Evolutionary conservation across 2,329 filamentous ascomycete genomes (phyloP), one percentile per base, ranked within the genome.

Genomic region (Plectosphaerella sp.): DNA sequence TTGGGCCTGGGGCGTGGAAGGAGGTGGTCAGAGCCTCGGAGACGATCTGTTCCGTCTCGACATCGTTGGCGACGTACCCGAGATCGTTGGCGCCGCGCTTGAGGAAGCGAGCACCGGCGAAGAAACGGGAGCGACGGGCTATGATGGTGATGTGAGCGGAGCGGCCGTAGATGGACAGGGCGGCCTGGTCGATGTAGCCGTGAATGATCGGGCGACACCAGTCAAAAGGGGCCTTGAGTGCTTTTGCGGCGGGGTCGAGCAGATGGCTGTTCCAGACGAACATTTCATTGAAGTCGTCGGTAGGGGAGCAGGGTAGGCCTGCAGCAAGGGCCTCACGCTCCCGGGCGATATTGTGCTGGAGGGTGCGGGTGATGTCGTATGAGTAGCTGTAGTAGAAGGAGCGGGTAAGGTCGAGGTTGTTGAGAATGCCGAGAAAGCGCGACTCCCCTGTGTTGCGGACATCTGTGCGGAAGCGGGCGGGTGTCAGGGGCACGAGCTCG

Each of bases 341-440:
- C 33, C 84, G 80, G 18, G 86, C 86, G 55, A 99, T 91, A 62
- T 99, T 99, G 63, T 93, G 85, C 67, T 99, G 94, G 46, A 99
- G 74, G 1, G 91, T 96, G 50, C 86, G 83, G 1, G 94, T 99
- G 59, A 97, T 88, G 65, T 99, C 91, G 72, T 99, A 99, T 0
- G 93, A 95, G 67, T 97, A 97, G 72, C 93, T 97, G 74, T 97
- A 99, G 70, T 99, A 99, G 68, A 99, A 99, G 0, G 89, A 95
- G 52, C 88, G 82, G 0, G 88, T 91, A 54, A 99, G 73, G 67
- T 99, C 94, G 33, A 99, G 78, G 59, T 96, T 96, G 66, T 89
- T 91, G 45, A 99, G 77, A 49, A 97, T 97, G 24, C 83, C 81
- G 35, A 97, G 78, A 63, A 96, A 97, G 25, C 93, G 86, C 39